A percentile compares a stretch with the other conserved stretches of the same genome.
Conservation (phyloP, 176 grass and related monocot genomes). For the Ananas comosus region DNA sequence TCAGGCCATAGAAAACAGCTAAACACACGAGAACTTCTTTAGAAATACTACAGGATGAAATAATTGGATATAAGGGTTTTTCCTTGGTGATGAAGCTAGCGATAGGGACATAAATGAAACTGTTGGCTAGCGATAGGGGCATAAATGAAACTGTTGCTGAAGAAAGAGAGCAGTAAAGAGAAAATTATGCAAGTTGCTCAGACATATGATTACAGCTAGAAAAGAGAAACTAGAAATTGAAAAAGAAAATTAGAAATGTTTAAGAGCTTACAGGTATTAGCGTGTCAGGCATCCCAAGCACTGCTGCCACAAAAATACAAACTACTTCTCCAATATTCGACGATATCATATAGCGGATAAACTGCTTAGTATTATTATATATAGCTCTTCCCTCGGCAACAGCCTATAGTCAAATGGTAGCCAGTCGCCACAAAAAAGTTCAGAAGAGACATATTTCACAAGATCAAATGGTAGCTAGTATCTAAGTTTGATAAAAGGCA, state of each 20-base stretch:
- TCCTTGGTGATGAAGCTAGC: too few relatives aligned
- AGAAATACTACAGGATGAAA: too few relatives aligned
- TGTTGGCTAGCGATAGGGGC: too few relatives aligned
- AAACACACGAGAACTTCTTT: too few relatives aligned
- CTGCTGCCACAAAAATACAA: conserved; percentile 96
- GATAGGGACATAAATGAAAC: background rate
- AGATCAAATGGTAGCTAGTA: background rate
- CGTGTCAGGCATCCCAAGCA: conserved; percentile 96
- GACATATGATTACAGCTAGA: background rate
- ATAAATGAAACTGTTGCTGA: background rate
- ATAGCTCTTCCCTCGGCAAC: conserved; percentile 96
- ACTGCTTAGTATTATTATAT: conserved; percentile 99
- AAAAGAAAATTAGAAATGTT: conserved; percentile 13
- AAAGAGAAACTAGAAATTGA: background rate
- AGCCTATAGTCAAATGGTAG: conserved; percentile 55
- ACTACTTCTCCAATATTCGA: conserved; percentile 99
- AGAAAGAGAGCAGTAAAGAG: background rate
- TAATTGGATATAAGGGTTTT: too few relatives aligned
- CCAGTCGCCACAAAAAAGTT: conserved; percentile 10
- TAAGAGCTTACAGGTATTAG: conserved; percentile 73
- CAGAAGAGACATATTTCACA: background rate
- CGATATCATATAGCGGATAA: conserved; percentile 98
- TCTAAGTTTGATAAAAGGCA: background rate
- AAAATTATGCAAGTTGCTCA: background rate
- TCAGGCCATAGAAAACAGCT: too few relatives aligned